Base-by-base conservation (phyloP, 805 yeast genomes). In the Candida pseudoglaebosa region DNA sequence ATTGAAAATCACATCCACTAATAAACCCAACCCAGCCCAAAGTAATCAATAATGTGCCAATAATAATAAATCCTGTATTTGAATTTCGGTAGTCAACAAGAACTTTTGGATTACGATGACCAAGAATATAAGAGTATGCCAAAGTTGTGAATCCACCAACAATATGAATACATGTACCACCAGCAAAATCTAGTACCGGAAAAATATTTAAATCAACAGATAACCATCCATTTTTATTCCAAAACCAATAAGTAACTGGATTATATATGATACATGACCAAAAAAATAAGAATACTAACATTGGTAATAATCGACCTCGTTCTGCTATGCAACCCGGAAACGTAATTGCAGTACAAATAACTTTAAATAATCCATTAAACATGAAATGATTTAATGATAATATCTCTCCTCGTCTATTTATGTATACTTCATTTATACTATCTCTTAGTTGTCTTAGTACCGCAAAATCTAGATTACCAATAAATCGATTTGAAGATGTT, bases 321-420 rank as follows among this genome's bases (percentile, higher is more conserved):
- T 68, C 74, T 2, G 70, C 71, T 10, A 62, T 50, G 49, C 71
- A 67, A 2, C 70, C 71, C 0, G 74, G 73, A 36, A 68, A 67
- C 1, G 73, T 65, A 26, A 68, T 50, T 1, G 62, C 63, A 3
- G 56, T 71, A 47, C 71, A 64, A 5, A 65, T 53, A 4, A 62
- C 43, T 38, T 67, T 67, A 56, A 68, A 58, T 22, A 63, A 44
- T 7, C 65, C 70, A 44, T 62, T 67, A 47, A 68, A 68, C 13
- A 68, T 36, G 38, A 67, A 62, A 40, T 68, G 74, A 36, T 54
- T 54, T 6, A 63, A 42, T 4, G 65, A 41, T 29, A 65, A 51
- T 5, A 68, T 65, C 2, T 54, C 56, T 2, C 74, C 74, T 48
- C 73, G 48, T 4, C 66, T 53, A 18, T 68, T 65, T n/a, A 51